Evolutionary conservation across 306 rosid species (phyloP).

Genomic region (Sindora glabra): DNA sequence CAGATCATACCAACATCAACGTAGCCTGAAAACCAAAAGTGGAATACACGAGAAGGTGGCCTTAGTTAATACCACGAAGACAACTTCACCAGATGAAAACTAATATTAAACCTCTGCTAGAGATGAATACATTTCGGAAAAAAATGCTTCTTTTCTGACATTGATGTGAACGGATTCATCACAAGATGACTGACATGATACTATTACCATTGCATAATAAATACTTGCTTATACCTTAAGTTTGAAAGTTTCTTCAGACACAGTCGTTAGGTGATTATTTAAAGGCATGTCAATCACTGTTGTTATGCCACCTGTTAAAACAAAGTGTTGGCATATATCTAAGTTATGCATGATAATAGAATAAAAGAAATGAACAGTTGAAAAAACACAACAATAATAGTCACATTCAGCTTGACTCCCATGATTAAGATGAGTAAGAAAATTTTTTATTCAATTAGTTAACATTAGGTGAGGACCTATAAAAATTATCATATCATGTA

Average conservation of each 20-base stretch:
- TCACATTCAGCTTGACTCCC: not conserved
- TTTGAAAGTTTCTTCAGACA: constrained; percentile 66
- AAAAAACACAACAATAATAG: not conserved
- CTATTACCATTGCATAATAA: not conserved
- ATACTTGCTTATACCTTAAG: constrained; percentile 53
- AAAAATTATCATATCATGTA: not conserved
- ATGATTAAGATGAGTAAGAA: not conserved
- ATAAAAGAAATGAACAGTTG: not conserved
- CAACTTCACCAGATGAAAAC: not conserved
- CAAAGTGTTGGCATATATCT: constrained; percentile 11
- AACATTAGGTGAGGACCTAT: not conserved
- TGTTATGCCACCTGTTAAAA: constrained; percentile 76
- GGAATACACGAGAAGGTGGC: not conserved
- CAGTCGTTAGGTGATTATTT: constrained; percentile 73
- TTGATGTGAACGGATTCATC: not conserved
- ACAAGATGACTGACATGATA: not conserved
- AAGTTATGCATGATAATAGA: constrained; percentile 1
- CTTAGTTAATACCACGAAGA: not conserved
- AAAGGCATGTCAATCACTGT: constrained; percentile 97
- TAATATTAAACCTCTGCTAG: not conserved
- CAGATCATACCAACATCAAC: constrained; percentile 79
- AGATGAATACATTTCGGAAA: not conserved
- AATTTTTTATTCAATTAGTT: not conserved
- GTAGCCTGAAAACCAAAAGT: constrained; percentile 33
- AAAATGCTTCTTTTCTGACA: not conserved